Percentiles rank a stretch among this genome's conserved stretches.
These are phyloP conservation scores for Teratosphaeria pseudoeucalypti DNA, from an alignment of 2,329 filamentous ascomycete species.

Conservation along the genomic window DNA sequence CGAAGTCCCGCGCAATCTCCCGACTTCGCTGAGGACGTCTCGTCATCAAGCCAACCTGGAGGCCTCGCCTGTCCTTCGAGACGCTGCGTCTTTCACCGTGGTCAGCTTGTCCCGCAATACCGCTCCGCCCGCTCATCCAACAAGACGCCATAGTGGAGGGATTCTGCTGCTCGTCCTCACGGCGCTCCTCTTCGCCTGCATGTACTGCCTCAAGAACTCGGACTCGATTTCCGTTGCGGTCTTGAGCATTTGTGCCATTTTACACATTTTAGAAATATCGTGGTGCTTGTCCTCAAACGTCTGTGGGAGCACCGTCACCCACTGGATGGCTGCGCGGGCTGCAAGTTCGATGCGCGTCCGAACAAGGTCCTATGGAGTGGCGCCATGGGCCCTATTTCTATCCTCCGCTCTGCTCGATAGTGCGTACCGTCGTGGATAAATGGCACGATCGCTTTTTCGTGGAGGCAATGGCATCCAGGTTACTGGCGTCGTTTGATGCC, in stretches of 20 bases:
- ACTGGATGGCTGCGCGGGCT: no score
- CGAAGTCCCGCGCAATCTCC: background rate
- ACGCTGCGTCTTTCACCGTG: background rate
- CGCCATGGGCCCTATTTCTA: background rate
- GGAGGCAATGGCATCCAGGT: background rate
- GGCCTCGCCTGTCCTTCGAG: background rate
- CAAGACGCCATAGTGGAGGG: no score
- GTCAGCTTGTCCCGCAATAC: background rate
- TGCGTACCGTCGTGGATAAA: background rate
- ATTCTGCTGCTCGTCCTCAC: no score
- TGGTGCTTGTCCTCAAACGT: background rate
- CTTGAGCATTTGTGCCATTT: no score
- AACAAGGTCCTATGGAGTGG: background rate
- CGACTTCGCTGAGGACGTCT: background rate
- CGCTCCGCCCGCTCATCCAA: no score
- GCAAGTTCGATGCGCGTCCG: background rate
- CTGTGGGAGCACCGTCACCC: no score
- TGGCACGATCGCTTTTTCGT: background rate
- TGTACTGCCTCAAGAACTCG: no score
- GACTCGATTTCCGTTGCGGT: no score
- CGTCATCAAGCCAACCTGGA: background rate
- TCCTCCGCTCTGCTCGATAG: background rate
- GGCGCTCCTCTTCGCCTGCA: no score
- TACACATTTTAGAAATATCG: no score
- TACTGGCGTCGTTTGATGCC: background rate